Base-by-base conservation (phyloP, 306 rosid species). In the Neltuma alba region DNA sequence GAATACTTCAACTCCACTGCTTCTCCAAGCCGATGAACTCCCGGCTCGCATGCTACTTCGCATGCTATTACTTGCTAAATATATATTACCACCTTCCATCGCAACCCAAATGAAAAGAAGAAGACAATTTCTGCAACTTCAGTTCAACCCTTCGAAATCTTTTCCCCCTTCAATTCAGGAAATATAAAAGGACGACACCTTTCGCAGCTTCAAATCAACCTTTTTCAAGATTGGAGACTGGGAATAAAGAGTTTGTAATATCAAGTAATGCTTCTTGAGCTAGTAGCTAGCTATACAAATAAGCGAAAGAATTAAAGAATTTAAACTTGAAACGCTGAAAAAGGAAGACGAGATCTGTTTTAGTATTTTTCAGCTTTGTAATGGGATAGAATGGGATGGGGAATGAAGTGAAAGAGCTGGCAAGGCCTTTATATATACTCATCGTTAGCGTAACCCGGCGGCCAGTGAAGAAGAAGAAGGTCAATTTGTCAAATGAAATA, bases 41-140 rank as follows among this genome's bases (percentile, higher is more conserved):
- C 87, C n/a, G 1, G 47, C 75, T 68, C 88, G 9, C 21, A 80
- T 55, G 52, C 87, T 86, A 42, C 33, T 83, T 68, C 88, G 9
- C 21, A 80, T 48, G 44, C 87, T 86, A 42, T 61, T 86, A 63
- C 79, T 72, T 0, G 87, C 89, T 75, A 77, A 55, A 45, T 85
- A 83, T 76, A 89, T 57, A 66, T 87, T 87, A 52, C 70, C 83
- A 31, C 83, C 79, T 28, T 89, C 93, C 93, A 89, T 87, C 44
- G 64, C n/a, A 5, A 28, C 1, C 18, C 64, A 68, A 63, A 23
- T 23, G 28, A 15, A 77, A 45, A 83, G 27, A 75, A 69, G 42
- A 50, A 14, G 5, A 13, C 14, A 25, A 23, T 37, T 62, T 30
- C 14, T 27, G 16, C 25, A 44, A 38, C 68, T 50, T 72, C 63